Evolutionary conservation across 2,329 filamentous ascomycete genomes (phyloP).

Genomic region (Tolypocladium inflatum): DNA sequence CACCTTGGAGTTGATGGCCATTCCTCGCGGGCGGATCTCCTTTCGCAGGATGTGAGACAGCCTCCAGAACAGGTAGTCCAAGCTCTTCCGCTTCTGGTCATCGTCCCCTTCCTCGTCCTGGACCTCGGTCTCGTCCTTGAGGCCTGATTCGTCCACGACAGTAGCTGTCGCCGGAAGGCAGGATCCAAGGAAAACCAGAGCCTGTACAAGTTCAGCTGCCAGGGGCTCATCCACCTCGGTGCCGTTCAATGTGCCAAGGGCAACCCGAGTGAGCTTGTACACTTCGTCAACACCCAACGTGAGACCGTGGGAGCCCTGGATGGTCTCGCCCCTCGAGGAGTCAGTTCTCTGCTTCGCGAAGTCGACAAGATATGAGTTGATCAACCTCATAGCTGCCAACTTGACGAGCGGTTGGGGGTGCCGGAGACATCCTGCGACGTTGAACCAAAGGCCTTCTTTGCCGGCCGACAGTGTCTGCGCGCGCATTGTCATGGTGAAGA

Average conservation of each 20-base stretch:
- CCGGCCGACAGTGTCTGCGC: slow-evolving; percentile 50
- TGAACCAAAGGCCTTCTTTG: slow-evolving; percentile 59
- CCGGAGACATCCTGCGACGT: slow-evolving; percentile 58
- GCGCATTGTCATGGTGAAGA: slow-evolving; percentile 59
- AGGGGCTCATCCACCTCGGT: slow-evolving; percentile 60
- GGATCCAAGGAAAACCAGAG: slow-evolving; percentile 71
- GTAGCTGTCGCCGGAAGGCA: slow-evolving; percentile 30
- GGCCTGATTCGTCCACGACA: slow-evolving; percentile 28
- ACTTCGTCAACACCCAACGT: slow-evolving; percentile 56
- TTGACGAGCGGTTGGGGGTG: slow-evolving; percentile 69
- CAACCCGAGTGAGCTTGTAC: slow-evolving; percentile 43
- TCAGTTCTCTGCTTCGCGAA: slow-evolving; percentile 53
- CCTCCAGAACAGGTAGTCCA: slow-evolving; percentile 71
- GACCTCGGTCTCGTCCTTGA: slow-evolving; percentile 32
- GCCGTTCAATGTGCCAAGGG: slow-evolving; percentile 47
- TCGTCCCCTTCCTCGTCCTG: slow-evolving; percentile 34
- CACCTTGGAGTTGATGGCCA: slow-evolving; percentile 62
- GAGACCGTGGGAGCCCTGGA: slow-evolving; percentile 64
- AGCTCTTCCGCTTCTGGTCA: slow-evolving; percentile 28
- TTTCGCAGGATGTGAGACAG: slow-evolving; percentile 71
- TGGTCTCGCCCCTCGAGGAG: slow-evolving; percentile 41
- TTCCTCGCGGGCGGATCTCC: slow-evolving; percentile 55
- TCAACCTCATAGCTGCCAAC: slow-evolving; percentile 62
- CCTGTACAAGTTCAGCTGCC: slow-evolving; percentile 69
- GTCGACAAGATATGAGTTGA: slow-evolving; percentile 72